These are phyloP conservation scores for Saposhnikovia divaricata DNA, from an alignment of 129 eudicot species.

Conservation along the genomic window DNA sequence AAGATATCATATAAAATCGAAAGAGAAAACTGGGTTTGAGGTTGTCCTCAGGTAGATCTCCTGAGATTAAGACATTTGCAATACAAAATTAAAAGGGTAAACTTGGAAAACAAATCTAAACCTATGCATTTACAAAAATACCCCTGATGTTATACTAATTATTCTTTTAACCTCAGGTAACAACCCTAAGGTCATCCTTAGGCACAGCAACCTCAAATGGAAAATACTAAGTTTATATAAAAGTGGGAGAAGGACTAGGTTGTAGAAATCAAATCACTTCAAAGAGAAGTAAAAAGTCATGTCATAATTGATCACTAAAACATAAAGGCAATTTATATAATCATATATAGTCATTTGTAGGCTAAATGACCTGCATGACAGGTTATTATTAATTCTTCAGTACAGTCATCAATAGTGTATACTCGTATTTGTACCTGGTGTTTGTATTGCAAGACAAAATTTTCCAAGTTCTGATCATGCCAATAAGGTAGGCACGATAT, in stretches of 20 bases:
- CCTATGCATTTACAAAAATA: no score
- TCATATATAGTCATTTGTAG: no score
- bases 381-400: neutral
- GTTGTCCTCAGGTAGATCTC: no score
- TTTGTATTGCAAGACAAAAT: neutral
- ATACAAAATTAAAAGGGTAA: no score
- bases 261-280: neutral
- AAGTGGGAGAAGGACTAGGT: neutral
- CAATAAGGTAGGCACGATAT: neutral
- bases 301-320: neutral
- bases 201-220: no score
- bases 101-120: no score
- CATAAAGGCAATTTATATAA: neutral
- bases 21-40: no score
- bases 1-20: neutral
- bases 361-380: no score
- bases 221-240: neutral
- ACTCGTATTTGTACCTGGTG: neutral
- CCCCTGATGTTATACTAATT: no score
- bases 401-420: neutral
- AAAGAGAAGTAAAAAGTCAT: neutral
- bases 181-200: no score
- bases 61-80: no score
- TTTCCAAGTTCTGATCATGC: neutral
- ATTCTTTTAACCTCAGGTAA: no score